Conservation (phyloP, 345 rosid species). For the Mercurialis annua region DNA sequence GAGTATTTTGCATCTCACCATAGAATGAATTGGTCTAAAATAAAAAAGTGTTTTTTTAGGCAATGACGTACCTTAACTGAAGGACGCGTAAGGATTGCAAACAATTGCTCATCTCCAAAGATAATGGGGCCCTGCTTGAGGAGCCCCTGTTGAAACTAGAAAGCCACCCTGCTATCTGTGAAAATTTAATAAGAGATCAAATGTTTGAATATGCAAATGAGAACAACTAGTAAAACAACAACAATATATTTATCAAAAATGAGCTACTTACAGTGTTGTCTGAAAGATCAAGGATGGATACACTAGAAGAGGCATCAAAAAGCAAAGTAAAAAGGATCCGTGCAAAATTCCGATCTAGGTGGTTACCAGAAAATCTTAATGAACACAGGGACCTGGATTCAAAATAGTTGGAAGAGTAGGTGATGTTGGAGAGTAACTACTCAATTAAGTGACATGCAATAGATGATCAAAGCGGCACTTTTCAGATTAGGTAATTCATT, state of each 20-base stretch:
- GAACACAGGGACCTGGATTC: constrained; percentile 59
- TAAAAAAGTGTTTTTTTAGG: background rate
- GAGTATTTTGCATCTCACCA: background rate
- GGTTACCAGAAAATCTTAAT: constrained; percentile 52
- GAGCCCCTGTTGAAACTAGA: constrained; percentile 48
- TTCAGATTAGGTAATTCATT: background rate
- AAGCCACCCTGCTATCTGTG: constrained; percentile 84
- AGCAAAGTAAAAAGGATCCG: constrained; percentile 49
- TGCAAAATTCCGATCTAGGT: constrained; percentile 44
- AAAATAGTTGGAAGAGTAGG: constrained; percentile 8
- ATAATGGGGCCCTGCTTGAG: constrained; percentile 20
- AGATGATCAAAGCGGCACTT: background rate
- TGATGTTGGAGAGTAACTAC: background rate
- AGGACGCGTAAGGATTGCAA: constrained; percentile 58
- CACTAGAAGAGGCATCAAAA: constrained; percentile 48
- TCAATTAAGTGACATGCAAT: background rate
- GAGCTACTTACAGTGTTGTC: constrained; percentile 63
- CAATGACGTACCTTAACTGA: constrained; percentile 55
- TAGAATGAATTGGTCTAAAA: background rate
- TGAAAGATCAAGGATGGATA: constrained; percentile 73
- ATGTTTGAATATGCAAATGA: background rate
- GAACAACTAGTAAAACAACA: background rate
- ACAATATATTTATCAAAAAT: constrained; percentile 10
- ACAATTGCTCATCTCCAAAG: constrained; percentile 37
- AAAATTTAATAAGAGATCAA: constrained; percentile 1